Evolutionary conservation across 208 protist species (phyloP).

Genomic region (Acanthamoeba lenticulata): DNA sequence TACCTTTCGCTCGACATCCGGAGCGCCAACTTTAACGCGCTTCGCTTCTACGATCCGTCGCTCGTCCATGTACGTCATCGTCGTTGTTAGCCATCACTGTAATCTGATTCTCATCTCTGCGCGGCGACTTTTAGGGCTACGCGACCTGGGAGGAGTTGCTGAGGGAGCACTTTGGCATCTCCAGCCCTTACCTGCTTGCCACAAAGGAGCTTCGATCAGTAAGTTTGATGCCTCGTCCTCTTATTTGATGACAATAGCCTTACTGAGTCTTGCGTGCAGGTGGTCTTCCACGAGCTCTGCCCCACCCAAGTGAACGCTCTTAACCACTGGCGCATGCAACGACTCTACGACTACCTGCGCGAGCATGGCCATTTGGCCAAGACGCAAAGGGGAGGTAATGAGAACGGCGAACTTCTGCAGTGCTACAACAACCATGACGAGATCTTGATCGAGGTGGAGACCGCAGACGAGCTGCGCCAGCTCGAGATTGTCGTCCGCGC

Average conservation of each 20-base stretch:
- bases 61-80: neutral
- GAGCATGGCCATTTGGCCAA: neutral
- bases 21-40: conserved; percentile 11
- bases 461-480: neutral
- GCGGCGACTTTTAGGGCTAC: neutral
- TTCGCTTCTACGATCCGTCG: neutral
- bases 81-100: neutral
- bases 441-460: neutral
- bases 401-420: neutral
- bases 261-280: neutral
- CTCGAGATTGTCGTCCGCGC: neutral
- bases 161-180: neutral
- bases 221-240: neutral
- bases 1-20: neutral
- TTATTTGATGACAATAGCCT: neutral
- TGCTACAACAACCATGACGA: conserved; percentile 11
- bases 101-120: neutral
- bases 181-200: neutral
- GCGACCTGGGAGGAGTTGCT: neutral
- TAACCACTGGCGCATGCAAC: neutral
- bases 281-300: neutral
- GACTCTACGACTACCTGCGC: neutral
- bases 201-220: neutral
- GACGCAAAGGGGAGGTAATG: neutral
- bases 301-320: neutral